Conservation (phyloP, 2,329 filamentous ascomycete genomes). For the Talaromyces sp. region DNA sequence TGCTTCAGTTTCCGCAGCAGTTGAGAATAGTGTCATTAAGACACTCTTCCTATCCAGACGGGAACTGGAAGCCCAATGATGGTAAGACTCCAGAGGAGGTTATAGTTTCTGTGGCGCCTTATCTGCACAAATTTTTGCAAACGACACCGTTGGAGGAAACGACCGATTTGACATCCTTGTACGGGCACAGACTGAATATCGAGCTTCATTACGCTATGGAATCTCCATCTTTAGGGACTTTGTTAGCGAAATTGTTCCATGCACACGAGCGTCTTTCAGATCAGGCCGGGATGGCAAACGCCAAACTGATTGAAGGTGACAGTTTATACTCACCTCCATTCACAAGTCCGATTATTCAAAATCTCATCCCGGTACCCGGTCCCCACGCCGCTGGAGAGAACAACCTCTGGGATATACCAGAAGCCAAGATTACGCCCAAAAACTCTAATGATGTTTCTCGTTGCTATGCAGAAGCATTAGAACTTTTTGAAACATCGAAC, state of each 20-base stretch:
- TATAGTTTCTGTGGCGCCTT: not conserved
- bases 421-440: constrained; percentile 15
- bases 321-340: constrained; percentile 22
- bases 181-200: constrained; percentile 20
- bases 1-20: constrained; percentile 6
- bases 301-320: constrained; percentile 25
- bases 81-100: constrained; percentile 1
- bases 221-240: constrained; percentile 11
- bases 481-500: constrained; percentile 18
- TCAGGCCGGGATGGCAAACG: constrained; percentile 22
- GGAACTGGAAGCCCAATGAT: constrained; percentile 8
- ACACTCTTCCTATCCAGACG: constrained; percentile 9
- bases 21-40: not conserved
- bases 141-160: not conserved
- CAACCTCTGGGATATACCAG: constrained; percentile 2
- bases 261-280: constrained; percentile 20
- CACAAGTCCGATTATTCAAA: constrained; percentile 24
- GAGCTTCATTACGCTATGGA: constrained; percentile 21
- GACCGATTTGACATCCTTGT: constrained; percentile 3
- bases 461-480: constrained; percentile 21
- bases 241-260: constrained; percentile 17
- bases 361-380: constrained; percentile 20
- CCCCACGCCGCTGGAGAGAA: constrained; percentile 11
- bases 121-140: constrained; percentile 10
- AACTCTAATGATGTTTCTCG: constrained; percentile 15